A percentile compares a stretch with the other conserved stretches of the same genome.
These are phyloP conservation scores for Cryptococcus sp. DNA, from an alignment of 1,284 basidiomycete species.

Conservation along the genomic window DNA sequence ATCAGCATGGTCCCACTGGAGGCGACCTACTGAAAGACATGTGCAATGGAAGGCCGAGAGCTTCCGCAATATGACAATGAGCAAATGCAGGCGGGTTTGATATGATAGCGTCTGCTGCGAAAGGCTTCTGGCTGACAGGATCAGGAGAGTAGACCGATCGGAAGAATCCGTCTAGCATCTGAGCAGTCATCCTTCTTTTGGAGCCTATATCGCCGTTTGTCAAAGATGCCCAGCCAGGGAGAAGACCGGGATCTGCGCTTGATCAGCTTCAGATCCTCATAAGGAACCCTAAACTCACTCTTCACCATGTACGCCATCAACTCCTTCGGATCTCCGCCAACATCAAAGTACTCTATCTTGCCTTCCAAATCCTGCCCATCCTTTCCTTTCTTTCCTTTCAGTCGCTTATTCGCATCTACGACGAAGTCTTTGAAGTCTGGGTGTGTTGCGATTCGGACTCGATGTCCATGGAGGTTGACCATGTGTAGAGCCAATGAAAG, in stretches of 20 bases:
- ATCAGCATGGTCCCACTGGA: constrained; percentile 6
- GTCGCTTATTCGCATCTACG: constrained; percentile 50
- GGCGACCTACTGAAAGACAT: constrained; percentile 56
- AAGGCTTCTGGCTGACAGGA: constrained; percentile 49
- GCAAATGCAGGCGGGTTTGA: constrained; percentile 63
- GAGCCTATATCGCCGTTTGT: constrained; percentile 34
- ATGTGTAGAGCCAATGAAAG: constrained; percentile 60
- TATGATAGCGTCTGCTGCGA: constrained; percentile 61
- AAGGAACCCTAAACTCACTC: constrained; percentile 21
- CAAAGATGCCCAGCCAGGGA: constrained; percentile 35
- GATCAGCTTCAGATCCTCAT: background rate
- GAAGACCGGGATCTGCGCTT: constrained; percentile 37
- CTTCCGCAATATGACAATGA: constrained; percentile 62
- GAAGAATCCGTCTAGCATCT: constrained; percentile 61
- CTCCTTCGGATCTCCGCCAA: constrained; percentile 42
- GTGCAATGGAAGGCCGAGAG: constrained; percentile 58
- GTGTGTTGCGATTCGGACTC: constrained; percentile 64
- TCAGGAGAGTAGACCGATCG: constrained; percentile 54
- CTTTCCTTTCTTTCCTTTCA: constrained; percentile 53
- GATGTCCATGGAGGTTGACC: constrained; percentile 54
- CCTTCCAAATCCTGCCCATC: constrained; percentile 45
- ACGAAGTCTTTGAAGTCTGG: constrained; percentile 60
- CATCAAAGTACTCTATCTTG: constrained; percentile 37
- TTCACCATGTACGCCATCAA: constrained; percentile 48
- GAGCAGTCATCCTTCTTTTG: constrained; percentile 39